Evolutionary conservation across 768 basidiomycete genomes (phyloP).

Genomic region (Panaeolus cyanescens): DNA sequence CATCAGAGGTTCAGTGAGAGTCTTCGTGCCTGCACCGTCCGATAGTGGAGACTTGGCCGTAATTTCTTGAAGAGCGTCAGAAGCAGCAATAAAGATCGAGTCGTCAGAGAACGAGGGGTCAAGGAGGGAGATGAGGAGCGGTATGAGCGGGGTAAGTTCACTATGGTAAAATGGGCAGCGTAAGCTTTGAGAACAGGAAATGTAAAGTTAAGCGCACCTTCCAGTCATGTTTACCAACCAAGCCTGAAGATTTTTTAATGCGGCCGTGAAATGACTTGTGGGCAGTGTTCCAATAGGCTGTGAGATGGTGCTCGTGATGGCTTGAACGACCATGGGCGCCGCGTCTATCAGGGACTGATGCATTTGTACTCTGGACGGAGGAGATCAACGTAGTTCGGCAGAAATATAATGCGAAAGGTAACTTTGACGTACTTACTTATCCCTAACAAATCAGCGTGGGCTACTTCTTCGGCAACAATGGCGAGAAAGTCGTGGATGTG

Average conservation of each 20-base stretch:
- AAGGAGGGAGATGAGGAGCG: slow-evolving; percentile 65
- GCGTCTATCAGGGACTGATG: slow-evolving; percentile 68
- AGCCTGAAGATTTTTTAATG: slow-evolving; percentile 78
- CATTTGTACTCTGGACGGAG: slow-evolving; percentile 54
- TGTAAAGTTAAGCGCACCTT: slow-evolving; percentile 46
- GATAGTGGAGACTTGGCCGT: slow-evolving; percentile 73
- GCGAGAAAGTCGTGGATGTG: slow-evolving; percentile 73
- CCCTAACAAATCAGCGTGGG: slow-evolving; percentile 72
- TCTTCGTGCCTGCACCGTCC: slow-evolving; percentile 66
- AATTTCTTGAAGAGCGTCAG: slow-evolving; percentile 77
- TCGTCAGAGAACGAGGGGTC: slow-evolving; percentile 54
- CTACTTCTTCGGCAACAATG: slow-evolving; percentile 84
- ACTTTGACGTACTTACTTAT: slow-evolving; percentile 61
- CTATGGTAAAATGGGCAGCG: slow-evolving; percentile 32
- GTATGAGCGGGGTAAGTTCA: slow-evolving; percentile 70
- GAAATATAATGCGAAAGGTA: not conserved
- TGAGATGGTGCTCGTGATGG: slow-evolving; percentile 60
- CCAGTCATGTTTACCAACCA: slow-evolving; percentile 77
- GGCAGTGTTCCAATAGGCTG: slow-evolving; percentile 31
- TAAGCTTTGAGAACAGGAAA: slow-evolving; percentile 3
- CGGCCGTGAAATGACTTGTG: slow-evolving; percentile 60
- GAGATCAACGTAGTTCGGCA: not conserved
- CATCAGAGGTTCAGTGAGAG: slow-evolving; percentile 86
- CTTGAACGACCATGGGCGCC: slow-evolving; percentile 68
- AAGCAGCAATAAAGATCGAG: slow-evolving; percentile 59